Evolutionary conservation across 768 basidiomycete genomes (phyloP).

Genomic region (Mycena albidolilacea): DNA sequence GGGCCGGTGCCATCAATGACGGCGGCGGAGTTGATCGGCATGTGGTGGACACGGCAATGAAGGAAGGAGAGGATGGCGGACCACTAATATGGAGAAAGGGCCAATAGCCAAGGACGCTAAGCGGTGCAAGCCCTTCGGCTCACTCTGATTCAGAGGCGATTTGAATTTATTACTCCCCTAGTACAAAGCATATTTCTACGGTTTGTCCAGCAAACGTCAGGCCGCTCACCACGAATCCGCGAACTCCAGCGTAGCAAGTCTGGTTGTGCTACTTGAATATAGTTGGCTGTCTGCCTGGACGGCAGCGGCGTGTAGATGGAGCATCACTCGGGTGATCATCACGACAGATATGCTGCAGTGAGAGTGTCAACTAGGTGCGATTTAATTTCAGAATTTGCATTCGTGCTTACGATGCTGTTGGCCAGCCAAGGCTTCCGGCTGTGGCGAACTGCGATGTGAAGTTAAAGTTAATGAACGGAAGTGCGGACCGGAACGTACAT

Average conservation of each 20-base stretch:
- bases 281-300: background rate
- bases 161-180: too few relatives aligned
- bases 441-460: background rate
- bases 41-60: too few relatives aligned
- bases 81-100: too few relatives aligned
- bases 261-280: background rate
- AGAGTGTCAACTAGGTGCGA: background rate
- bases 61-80: too few relatives aligned
- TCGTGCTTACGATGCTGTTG: constrained; percentile 1
- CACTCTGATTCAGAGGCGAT: too few relatives aligned
- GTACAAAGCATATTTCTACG: background rate
- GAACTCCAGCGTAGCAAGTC: background rate
- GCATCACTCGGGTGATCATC: background rate
- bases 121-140: too few relatives aligned
- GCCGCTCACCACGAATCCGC: background rate
- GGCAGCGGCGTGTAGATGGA: background rate
- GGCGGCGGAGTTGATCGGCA: too few relatives aligned
- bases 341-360: background rate
- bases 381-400: background rate
- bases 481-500: background rate
- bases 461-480: background rate
- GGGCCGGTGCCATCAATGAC: too few relatives aligned
- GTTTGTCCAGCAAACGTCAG: background rate
- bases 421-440: background rate
- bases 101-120: too few relatives aligned